These are phyloP conservation scores for Macrolepiota fuliginosa DNA, from an alignment of 768 basidiomycete genomes.

Conservation along the genomic window DNA sequence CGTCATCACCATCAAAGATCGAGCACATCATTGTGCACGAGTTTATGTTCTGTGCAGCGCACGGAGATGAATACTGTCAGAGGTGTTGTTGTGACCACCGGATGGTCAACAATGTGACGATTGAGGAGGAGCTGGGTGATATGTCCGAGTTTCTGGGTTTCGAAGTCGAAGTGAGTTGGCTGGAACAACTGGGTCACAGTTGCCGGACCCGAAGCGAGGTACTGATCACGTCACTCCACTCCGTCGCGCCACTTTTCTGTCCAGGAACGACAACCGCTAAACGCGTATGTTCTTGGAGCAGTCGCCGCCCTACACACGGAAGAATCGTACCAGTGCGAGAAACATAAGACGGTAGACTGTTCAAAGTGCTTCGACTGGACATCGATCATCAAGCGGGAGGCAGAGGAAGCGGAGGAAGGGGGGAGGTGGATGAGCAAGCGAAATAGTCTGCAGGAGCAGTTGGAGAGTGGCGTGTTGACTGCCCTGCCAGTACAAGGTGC, in stretches of 20 bases:
- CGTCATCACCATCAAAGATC: neutral
- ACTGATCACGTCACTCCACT: neutral
- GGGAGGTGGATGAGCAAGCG: conserved; percentile 24
- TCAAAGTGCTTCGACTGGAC: conserved; percentile 35
- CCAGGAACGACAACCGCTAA: conserved; percentile 16
- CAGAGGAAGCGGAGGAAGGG: conserved; percentile 19
- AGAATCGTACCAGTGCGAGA: conserved; percentile 23
- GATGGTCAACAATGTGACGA: conserved; percentile 28
- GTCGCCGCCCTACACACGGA: conserved; percentile 10
- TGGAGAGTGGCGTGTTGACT: conserved; percentile 2
- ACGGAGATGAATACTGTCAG: conserved; percentile 31
- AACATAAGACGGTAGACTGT: conserved; percentile 29
- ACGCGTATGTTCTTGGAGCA: conserved; percentile 12
- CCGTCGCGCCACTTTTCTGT: neutral
- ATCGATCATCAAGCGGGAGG: conserved; percentile 24
- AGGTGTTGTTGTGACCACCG: conserved; percentile 31
- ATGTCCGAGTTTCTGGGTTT: conserved; percentile 17
- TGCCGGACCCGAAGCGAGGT: neutral
- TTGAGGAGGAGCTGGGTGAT: conserved; percentile 24
- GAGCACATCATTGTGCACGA: conserved; percentile 26
- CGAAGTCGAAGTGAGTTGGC: conserved; percentile 15
- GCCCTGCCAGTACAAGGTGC: neutral
- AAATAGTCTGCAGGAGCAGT: conserved; percentile 12
- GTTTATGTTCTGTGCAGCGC: conserved; percentile 31
- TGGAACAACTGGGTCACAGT: no score